Evolutionary conservation across 208 protist genomes (phyloP), one percentile per base, ranked within the genome.

Genomic region (Leishmania tarentolae): DNA sequence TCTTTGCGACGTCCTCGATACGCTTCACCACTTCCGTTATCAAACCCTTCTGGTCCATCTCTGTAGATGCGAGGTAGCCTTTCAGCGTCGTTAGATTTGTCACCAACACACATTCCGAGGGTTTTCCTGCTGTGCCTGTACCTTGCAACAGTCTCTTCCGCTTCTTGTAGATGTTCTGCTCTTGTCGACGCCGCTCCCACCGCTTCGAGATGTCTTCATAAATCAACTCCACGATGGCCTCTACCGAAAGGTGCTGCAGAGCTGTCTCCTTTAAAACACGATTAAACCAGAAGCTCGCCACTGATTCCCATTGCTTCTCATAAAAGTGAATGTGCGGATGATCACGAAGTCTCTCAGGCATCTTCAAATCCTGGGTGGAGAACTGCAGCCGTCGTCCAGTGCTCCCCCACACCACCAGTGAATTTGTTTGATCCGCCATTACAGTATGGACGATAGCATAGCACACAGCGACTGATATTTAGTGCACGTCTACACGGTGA

Each of bases 401-500:
- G 82, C 87, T 97, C 46, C 93, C 92, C 84, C 88, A 95, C 72
- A 97, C 87, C 1, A 97, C 93, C 1, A 97, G 83, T 3, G 93
- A 76, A 44, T 63, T 78, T n/a, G 46, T 68, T 9, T 79, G 59
- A 37, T 86, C 83, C 11, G 72, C 47, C 86, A 89, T 89, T 15
- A 28, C 15, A 6, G 28, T 21, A 21, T 17, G 3, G 21, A 9
- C 68, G 0, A 7, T 52, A 17, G 11, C 40, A 19, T 24, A 73
- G 40, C 3, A 0, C 35, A 4, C 19, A 31, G 15, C 37, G 28
- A 47, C 6, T 28, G 19, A 46, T 46, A 21, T n/a, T 71, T 46
- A 15, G 19, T 31, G 61, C 9, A 6, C 31, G 8, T 42, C 5
- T 31, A 68, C 15, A 68, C 31, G 61, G 3, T 31, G 61, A 42